Base-by-base conservation (phyloP, 257 asterid genomes). In the Lithospermum erythrorhizon region DNA sequence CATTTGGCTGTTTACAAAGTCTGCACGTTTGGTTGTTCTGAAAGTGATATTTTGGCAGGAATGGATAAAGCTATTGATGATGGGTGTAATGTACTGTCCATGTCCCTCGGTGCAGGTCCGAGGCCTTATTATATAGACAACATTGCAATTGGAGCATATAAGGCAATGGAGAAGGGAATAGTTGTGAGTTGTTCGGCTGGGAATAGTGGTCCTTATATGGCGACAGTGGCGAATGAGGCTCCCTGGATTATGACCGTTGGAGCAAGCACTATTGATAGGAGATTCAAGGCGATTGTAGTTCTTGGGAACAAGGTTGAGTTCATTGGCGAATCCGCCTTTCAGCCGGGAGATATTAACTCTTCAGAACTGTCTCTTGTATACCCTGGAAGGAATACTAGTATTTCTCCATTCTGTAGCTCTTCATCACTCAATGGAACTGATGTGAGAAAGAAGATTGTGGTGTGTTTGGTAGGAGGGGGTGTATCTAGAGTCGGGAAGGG, bases 161-260 rank as follows among this genome's bases (percentile, higher is more conserved):
- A 72, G 15, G 86, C 90, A 3, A 73, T 69, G 58, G 65, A 78
- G 63, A 67, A 51, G 37, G 84, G 86, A 4, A 70, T 83, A 15
- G 65, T 83, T 48, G 85, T 83, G 6, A 80, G 84, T n/a, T 53
- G 64, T 18, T 6, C 86, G 0, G 84, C 84, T 0, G 79, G 79
- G 0, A 80, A 82, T 20, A 0, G 0, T 0, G 84, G 84, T 22
- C 81, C 82, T 0, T 7, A 8, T 17, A 0, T 10, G 45, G 15
- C 7, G 0, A 11, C 73, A 0, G 1, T 73, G 13, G 0, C 27
- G 0, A 72, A 76, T 9, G 77, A 55, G 14, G 81, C 85, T 18
- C 85, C 85, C 0, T 82, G 88, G 88, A 59, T 72, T 10, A 79
- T 82, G 47, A 70, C 83, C 0, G 85, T 82, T 5, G 89, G 86